Base-by-base conservation (phyloP, 345 rosid species). In the Linum trigynum region DNA sequence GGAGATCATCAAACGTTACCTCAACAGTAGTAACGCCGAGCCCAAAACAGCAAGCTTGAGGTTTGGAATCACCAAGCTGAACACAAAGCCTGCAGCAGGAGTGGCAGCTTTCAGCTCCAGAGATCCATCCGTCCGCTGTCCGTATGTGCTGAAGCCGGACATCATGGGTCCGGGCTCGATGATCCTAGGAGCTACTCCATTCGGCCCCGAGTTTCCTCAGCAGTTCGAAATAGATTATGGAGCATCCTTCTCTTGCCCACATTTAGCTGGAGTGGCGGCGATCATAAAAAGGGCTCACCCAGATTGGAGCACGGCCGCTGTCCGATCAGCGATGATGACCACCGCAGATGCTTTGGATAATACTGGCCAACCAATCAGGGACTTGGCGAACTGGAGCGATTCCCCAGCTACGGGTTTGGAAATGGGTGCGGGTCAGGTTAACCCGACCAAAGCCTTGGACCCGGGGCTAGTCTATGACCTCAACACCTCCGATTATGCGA, bases 271-370 rank as follows among this genome's bases (percentile, higher is more conserved):
- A 53, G 74, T 83, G 7, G 88, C 77, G 0, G 83, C 87, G 0
- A 81, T 83, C 23, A 12, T 85, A 14, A 83, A 69, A 58, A 83
- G 70, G 35, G 79, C 79, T 23, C 79, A 78, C 50, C 82, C 85
- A 0, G 79, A 81, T 3, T 85, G 91, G 86, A 81, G 81, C 60
- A 84, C 88, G 0, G 83, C 86, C 0, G 83, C 88, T 4, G 74
- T 85, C 55, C 76, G 91, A 37, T 85, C 88, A 1, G 91, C 88
- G 50, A 75, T 85, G 59, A 81, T 85, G 83, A 85, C 86, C 5
- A 81, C 87, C 2, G 67, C 85, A 0, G 75, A 78, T 61, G 58
- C 65, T 16, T 9, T 0, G 15, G 86, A 85, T 63, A 73, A 76
- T 62, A 68, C 68, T 2, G n/a, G 55, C 1, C 40, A 41, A 48